phyloP scores from a whole-genome alignment of 106 monocot genomes.

The Acorus gramineus region DNA sequence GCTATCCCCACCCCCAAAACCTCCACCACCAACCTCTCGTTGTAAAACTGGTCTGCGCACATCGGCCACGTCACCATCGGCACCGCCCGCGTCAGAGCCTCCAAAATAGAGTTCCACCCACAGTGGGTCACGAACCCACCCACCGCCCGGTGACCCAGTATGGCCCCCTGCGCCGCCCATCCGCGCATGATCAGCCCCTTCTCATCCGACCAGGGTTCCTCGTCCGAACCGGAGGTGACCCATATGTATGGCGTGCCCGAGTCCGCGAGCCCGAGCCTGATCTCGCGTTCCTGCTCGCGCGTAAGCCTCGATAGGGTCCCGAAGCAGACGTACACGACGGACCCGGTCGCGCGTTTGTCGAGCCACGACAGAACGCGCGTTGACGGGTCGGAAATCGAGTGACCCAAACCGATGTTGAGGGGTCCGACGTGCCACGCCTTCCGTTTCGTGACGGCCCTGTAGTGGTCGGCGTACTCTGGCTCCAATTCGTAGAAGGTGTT shows the following conservation, averaged over 20 bases:
- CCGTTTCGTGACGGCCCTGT: background rate
- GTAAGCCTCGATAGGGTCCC: constrained; percentile 8
- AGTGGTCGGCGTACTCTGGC: constrained; percentile 13
- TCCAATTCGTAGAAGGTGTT: constrained; percentile 50
- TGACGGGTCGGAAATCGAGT: too few relatives aligned
- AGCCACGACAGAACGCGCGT: constrained; percentile 13
- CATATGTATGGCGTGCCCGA: constrained; percentile 9
- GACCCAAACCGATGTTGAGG: background rate
- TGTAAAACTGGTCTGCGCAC: constrained; percentile 22
- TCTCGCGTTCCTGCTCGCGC: constrained; percentile 10
- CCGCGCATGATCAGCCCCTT: constrained; percentile 10
- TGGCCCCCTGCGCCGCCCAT: constrained; percentile 18
- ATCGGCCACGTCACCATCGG: constrained; percentile 34
- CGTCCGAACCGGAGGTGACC: constrained; percentile 2
- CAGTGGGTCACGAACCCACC: constrained; percentile 47
- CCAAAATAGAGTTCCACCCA: constrained; percentile 45
- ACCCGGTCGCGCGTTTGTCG: constrained; percentile 5
- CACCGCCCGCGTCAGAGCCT: constrained; percentile 15
- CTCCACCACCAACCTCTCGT: constrained; percentile 25
- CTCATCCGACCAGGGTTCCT: background rate
- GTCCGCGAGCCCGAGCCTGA: constrained; percentile 5
- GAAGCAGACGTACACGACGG: constrained; percentile 28
- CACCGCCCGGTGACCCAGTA: constrained; percentile 20
- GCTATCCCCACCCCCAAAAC: constrained; percentile 9
- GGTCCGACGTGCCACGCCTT: constrained; percentile 36